phyloP scores from a whole-genome alignment of 176 grass and related monocot genomes.

The Bolboschoenus planiculmis region DNA sequence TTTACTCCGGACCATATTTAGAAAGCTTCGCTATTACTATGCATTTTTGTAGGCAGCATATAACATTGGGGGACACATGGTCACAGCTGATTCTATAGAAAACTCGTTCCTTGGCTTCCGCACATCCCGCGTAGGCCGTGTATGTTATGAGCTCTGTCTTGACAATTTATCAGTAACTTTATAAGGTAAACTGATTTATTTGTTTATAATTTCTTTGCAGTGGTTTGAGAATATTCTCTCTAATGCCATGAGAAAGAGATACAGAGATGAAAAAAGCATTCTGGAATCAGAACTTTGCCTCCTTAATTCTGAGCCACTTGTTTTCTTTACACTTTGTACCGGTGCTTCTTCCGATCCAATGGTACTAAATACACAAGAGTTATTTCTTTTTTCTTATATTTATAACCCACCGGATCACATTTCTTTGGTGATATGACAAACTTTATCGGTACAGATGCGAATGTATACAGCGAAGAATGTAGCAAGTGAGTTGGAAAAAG shows the following conservation, averaged over 20 bases:
- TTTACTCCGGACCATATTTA: neutral
- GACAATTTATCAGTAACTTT: neutral
- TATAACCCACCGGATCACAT: neutral
- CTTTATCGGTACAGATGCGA: conserved; percentile 48
- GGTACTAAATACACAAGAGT: conserved; percentile 31
- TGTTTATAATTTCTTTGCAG: conserved; percentile 32
- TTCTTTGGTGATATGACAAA: neutral
- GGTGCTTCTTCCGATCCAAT: conserved; percentile 85
- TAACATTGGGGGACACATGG: conserved; percentile 66
- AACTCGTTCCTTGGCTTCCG: conserved; percentile 56
- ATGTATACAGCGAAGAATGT: conserved; percentile 87
- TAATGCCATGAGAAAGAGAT: conserved; percentile 72
- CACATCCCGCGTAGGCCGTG: conserved; percentile 63
- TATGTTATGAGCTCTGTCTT: conserved; percentile 22
- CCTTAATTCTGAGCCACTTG: conserved; percentile 50
- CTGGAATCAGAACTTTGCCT: conserved; percentile 65
- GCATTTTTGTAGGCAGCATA: conserved; percentile 66
- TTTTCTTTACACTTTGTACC: conserved; percentile 73
- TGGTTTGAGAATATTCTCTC: conserved; percentile 84
- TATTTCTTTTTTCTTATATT: neutral
- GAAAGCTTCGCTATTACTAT: neutral
- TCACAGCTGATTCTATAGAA: conserved; percentile 88
- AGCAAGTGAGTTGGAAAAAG: conserved; percentile 66
- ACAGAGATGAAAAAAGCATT: conserved; percentile 62
- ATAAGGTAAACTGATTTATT: neutral